These are phyloP conservation scores for Fusarium paranaense DNA, from an alignment of 2,329 filamentous ascomycete species.

Conservation along the genomic window DNA sequence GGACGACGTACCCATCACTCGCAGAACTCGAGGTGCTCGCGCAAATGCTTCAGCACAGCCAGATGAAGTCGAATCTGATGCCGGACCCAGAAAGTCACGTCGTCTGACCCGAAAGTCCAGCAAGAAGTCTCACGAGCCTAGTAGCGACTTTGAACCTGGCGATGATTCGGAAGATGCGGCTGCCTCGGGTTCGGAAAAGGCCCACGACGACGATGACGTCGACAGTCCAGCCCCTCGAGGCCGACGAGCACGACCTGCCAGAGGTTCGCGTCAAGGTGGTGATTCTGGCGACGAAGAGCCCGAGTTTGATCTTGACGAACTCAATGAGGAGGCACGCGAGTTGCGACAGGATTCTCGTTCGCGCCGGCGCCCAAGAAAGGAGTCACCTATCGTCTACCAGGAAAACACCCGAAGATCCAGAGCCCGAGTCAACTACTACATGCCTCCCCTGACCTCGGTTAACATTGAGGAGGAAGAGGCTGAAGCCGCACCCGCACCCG, in stretches of 20 bases:
- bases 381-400: conserved; percentile 70
- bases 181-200: conserved; percentile 55
- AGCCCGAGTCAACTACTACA: conserved; percentile 83
- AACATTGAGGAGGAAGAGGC: conserved; percentile 81
- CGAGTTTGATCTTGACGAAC: conserved; percentile 71
- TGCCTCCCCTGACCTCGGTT: conserved; percentile 73
- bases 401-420: conserved; percentile 65
- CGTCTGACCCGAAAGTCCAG: conserved; percentile 62
- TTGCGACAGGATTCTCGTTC: conserved; percentile 66
- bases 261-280: conserved; percentile 59
- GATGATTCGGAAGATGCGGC: conserved; percentile 69
- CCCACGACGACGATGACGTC: conserved; percentile 55
- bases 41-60: conserved; percentile 44
- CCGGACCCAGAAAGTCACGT: conserved; percentile 51
- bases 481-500: conserved; percentile 75
- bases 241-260: conserved; percentile 58
- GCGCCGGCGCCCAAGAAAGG: conserved; percentile 63
- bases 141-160: conserved; percentile 71
- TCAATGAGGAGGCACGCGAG: conserved; percentile 74
- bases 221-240: conserved; percentile 65
- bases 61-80: conserved; percentile 48
- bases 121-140: conserved; percentile 65
- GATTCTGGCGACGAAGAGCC: conserved; percentile 69
- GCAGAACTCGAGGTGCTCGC: conserved; percentile 57
- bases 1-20: conserved; percentile 61